These are phyloP conservation scores for Datisca glomerata DNA, from an alignment of 306 rosid species.

Conservation along the genomic window DNA sequence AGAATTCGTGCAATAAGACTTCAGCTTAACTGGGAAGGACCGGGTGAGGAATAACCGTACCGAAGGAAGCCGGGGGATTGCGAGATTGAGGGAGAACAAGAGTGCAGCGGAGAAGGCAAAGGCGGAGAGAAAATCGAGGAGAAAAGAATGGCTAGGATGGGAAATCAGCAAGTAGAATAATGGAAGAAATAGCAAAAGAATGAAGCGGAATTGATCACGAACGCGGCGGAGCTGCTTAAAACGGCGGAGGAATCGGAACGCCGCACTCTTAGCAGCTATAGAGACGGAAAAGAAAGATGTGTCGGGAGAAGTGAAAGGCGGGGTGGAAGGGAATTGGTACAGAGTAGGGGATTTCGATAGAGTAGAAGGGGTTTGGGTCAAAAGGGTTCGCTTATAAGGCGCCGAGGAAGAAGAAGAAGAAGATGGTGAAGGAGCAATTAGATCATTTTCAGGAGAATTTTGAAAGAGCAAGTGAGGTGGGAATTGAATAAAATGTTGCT, in stretches of 20 bases:
- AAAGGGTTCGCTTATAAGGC: slow-evolving; percentile 55
- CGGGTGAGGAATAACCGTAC: slow-evolving; percentile 52
- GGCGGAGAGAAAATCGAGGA: slow-evolving; percentile 77
- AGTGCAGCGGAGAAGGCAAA: slow-evolving; percentile 81
- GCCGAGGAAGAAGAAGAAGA: slow-evolving; percentile 26
- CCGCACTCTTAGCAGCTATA: slow-evolving; percentile 31
- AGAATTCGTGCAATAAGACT: slow-evolving; percentile 19
- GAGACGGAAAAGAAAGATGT: slow-evolving; percentile 27
- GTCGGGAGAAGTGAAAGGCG: slow-evolving; percentile 17
- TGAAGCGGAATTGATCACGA: slow-evolving; percentile 28
- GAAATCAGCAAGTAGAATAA: slow-evolving; percentile 74
- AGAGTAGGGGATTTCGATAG: slow-evolving; percentile 46
- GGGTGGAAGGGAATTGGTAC: slow-evolving; percentile 21
- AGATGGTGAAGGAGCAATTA: slow-evolving; percentile 13
- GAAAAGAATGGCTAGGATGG: slow-evolving; percentile 53
- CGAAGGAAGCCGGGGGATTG: slow-evolving; percentile 68
- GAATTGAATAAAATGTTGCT: slow-evolving; percentile 8
- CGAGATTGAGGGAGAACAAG: slow-evolving; percentile 64
- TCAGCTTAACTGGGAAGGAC: slow-evolving; percentile 48
- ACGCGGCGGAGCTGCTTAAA: slow-evolving; percentile 40
- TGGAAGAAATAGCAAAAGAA: slow-evolving; percentile 57
- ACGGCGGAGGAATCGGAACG: slow-evolving; percentile 40
- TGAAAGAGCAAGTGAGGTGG: slow-evolving; percentile 16
- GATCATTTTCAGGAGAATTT: slow-evolving; percentile 17
- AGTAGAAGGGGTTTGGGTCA: slow-evolving; percentile 38